Percentiles rank a stretch among this genome's conserved stretches.
phyloP scores from a whole-genome alignment of 352 stramenopile genomes.

The Hyaloperonospora arabidopsidis region DNA sequence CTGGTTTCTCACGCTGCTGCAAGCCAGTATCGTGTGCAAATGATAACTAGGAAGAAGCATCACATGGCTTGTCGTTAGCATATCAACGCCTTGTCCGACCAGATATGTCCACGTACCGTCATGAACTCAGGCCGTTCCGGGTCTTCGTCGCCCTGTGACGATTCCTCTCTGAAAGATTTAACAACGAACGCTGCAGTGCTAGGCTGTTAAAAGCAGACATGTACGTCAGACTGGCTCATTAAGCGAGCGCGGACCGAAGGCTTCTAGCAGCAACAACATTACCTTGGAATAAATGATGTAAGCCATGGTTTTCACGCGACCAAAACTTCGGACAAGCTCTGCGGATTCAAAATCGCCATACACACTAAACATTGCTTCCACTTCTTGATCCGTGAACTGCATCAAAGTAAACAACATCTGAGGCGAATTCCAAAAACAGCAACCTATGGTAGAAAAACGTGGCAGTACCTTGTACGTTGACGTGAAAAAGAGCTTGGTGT shows the following conservation, averaged over 20 bases:
- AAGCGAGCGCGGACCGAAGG: background rate
- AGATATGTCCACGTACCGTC: constrained; percentile 27
- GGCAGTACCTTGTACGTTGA: constrained; percentile 49
- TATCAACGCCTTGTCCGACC: background rate
- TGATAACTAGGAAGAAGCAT: constrained; percentile 27
- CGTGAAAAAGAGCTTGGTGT: constrained; percentile 59
- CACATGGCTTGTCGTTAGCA: constrained; percentile 8
- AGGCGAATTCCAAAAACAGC: background rate
- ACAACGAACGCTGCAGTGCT: constrained; percentile 44
- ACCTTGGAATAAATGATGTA: constrained; percentile 68
- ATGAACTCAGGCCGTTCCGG: constrained; percentile 39
- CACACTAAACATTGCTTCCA: constrained; percentile 75
- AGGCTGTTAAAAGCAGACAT: constrained; percentile 24
- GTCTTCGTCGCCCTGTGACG: constrained; percentile 26
- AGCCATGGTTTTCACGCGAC: constrained; percentile 79
- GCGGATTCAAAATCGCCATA: constrained; percentile 72
- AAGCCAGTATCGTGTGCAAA: constrained; percentile 34
- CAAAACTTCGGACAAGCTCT: constrained; percentile 65
- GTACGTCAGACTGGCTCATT: constrained; percentile 5
- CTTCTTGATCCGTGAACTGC: constrained; percentile 70
- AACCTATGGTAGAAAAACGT: background rate
- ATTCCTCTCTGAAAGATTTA: constrained; percentile 46
- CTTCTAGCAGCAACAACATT: constrained; percentile 9
- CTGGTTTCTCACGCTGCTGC: constrained; percentile 11
- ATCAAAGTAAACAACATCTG: constrained; percentile 3